A percentile compares a stretch with the other conserved stretches of the same genome.
These are phyloP conservation scores for Sclerotinia glacialis DNA, from an alignment of 2,329 filamentous ascomycete species.

Conservation along the genomic window DNA sequence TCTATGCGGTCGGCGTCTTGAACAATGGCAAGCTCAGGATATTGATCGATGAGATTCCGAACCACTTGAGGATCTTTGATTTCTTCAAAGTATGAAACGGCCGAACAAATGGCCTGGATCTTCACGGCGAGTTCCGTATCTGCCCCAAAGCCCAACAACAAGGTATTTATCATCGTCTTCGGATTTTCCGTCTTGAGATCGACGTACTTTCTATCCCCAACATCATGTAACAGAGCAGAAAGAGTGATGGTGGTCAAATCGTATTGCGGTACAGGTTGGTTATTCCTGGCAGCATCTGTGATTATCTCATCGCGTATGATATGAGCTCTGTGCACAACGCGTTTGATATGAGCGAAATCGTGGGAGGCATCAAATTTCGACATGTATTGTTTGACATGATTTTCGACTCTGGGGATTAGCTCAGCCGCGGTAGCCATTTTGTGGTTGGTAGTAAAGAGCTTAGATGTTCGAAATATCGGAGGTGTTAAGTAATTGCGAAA, in stretches of 20 bases:
- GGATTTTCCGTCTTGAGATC: conserved; percentile 46
- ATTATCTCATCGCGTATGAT: conserved; percentile 41
- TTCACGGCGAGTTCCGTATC: conserved; percentile 56
- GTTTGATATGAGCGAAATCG: conserved; percentile 78
- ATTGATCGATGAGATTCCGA: conserved; percentile 54
- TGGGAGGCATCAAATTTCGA: conserved; percentile 76
- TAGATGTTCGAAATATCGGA: no score
- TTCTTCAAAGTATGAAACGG: conserved; percentile 78
- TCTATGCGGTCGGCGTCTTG: conserved; percentile 94
- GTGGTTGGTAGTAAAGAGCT: not conserved
- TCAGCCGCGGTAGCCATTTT: conserved; percentile 14
- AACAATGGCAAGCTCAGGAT: conserved; percentile 78
- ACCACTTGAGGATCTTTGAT: conserved; percentile 60
- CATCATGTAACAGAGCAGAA: conserved; percentile 75
- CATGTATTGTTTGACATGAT: conserved; percentile 68
- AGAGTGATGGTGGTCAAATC: conserved; percentile 62
- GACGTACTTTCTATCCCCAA: conserved; percentile 79
- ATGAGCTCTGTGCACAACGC: conserved; percentile 67
- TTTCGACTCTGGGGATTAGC: conserved; percentile 53
- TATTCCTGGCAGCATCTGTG: not conserved
- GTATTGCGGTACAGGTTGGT: conserved; percentile 43
- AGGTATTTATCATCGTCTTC: conserved; percentile 51
- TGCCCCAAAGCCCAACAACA: conserved; percentile 58
- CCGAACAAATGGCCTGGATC: conserved; percentile 69
- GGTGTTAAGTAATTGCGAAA: not conserved